These are phyloP conservation scores for Rhynchosporium secalis DNA, from an alignment of 2,329 filamentous ascomycete species.

Conservation along the genomic window DNA sequence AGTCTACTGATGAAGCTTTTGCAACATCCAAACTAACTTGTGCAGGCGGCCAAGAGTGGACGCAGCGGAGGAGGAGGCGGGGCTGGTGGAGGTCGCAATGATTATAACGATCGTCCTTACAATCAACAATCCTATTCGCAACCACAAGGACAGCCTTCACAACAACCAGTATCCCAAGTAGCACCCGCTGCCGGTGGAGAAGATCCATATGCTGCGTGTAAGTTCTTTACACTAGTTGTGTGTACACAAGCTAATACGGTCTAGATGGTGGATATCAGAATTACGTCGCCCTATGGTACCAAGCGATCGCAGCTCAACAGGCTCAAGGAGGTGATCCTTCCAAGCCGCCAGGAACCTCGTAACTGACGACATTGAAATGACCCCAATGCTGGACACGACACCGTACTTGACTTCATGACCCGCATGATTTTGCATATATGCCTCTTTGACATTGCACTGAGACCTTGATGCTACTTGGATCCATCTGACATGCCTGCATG, in stretches of 20 bases:
- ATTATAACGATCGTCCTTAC: slow-evolving; percentile 56
- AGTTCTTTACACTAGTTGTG: slow-evolving; percentile 35
- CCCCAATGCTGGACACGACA: slow-evolving; percentile 31
- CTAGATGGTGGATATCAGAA: slow-evolving; percentile 78
- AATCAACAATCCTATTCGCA: slow-evolving; percentile 49
- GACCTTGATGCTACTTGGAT: slow-evolving; percentile 39
- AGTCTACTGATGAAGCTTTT: slow-evolving; percentile 42
- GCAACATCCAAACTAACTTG: slow-evolving; percentile 25
- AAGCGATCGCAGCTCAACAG: slow-evolving; percentile 58
- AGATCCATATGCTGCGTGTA: slow-evolving; percentile 76
- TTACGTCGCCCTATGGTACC: slow-evolving; percentile 80
- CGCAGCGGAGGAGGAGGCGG: slow-evolving; percentile 38
- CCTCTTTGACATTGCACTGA: slow-evolving; percentile 37
- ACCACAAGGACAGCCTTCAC: slow-evolving; percentile 45
- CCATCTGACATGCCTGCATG: slow-evolving; percentile 39
- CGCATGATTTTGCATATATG: slow-evolving; percentile 38
- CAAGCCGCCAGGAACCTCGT: slow-evolving; percentile 45
- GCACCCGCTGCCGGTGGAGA: slow-evolving; percentile 50
- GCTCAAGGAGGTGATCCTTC: slow-evolving; percentile 38
- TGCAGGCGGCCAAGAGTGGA: slow-evolving; percentile 53
- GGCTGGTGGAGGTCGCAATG: slow-evolving; percentile 45
- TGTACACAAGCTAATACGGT: not conserved
- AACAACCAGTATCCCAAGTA: slow-evolving; percentile 45
- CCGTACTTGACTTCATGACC: slow-evolving; percentile 38
- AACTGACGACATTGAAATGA: slow-evolving; percentile 30